Evolutionary conservation across 1,139 yeast species (phyloP).

Genomic region (Debaryomycetaceae sp.): DNA sequence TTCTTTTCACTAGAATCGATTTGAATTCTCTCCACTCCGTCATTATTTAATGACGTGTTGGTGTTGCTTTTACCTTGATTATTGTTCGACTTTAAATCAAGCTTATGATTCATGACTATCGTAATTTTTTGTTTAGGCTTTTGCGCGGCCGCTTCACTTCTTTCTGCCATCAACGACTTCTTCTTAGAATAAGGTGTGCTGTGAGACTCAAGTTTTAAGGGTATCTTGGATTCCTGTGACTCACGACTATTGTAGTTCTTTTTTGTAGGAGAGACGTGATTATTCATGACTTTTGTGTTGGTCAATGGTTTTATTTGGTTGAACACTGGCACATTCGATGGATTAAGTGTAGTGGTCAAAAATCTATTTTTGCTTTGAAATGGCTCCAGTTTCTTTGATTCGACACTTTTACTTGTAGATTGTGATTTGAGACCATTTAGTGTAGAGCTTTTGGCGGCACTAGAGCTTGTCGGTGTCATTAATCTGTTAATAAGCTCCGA

Average conservation of each 20-base stretch:
- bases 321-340: conserved; percentile 14
- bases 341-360: conserved; percentile 35
- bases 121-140: conserved; percentile 29
- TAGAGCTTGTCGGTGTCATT: conserved; percentile 27
- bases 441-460: conserved; percentile 22
- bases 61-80: not conserved
- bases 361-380: conserved; percentile 25
- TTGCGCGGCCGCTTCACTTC: conserved; percentile 26
- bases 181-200: conserved; percentile 23
- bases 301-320: not conserved
- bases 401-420: conserved; percentile 2
- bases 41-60: not conserved
- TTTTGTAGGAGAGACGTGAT: conserved; percentile 12
- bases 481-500: conserved; percentile 17
- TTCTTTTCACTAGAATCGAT: not conserved
- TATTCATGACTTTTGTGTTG: not conserved
- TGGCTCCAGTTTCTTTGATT: conserved; percentile 7
- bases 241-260: conserved; percentile 3
- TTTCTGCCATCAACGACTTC: conserved; percentile 30
- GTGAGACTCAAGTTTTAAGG: conserved; percentile 13
- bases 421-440: conserved; percentile 5
- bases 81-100: conserved; percentile 11
- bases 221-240: conserved; percentile 10
- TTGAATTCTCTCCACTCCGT: not conserved
- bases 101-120: conserved; percentile 25